Evolutionary conservation across 2,329 filamentous ascomycete genomes (phyloP), one percentile per base, ranked within the genome.

Genomic region (Hansfordia pulvinata): DNA sequence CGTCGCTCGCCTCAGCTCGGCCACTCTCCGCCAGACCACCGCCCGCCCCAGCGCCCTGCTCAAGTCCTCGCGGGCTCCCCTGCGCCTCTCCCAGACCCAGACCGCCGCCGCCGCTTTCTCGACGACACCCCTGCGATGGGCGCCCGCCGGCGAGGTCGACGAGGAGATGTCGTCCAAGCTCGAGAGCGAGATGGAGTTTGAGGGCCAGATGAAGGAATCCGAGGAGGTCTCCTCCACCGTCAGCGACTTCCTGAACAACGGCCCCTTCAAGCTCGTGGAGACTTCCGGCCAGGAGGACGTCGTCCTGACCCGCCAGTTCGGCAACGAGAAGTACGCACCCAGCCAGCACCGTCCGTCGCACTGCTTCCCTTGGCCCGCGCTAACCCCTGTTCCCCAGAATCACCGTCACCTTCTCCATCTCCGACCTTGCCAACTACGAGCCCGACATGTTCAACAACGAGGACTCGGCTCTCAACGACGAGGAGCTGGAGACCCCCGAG

Each of bases 111-210:
- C 63, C 9, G 50, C 57, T 27, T 70, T 69, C 44, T 69, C 65
- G 16, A 62, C 61, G 11, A 55, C 59, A 2, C 35, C 50, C 14
- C 38, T 60, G 34, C 58, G 63, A 36, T 50, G 52, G 30, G 51
- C 56, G 4, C 39, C 55, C 11, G 42, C 47, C 21, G 49, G 47
- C 25, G 64, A 70, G 49, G 70, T 69, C 35, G 82, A 92, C 46
- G 64, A 77, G 38, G 84, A 94, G 58, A 75, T 98, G 28, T 69
- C 76, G 20, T 72, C 75, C 32, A 96, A 96, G 69, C 71, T 98
- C 26, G 72, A 82, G 38, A 76, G 73, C 47, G 86, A 93, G 62
- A 64, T 92, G 39, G 60, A 74, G 52, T 75, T 93, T 47, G 90
- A 96, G 67, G 71, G 74, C 44, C 76, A 86, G 47, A 76, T 85